Evolutionary conservation across 495 filamentous ascomycete species (phyloP).

Genomic region (Astrocystis sublimbata): DNA sequence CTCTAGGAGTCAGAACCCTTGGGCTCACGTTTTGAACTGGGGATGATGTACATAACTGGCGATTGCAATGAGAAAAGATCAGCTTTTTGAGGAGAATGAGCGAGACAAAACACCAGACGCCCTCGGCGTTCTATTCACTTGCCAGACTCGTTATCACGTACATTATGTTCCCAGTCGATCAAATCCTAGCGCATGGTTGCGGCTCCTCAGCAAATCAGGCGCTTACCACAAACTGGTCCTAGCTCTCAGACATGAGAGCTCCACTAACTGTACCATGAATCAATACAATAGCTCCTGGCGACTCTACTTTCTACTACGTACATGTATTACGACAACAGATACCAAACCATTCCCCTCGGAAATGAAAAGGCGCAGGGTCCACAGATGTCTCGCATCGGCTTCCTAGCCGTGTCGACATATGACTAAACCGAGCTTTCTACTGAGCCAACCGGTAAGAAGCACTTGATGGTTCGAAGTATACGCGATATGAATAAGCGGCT

Average conservation of each 20-base stretch:
- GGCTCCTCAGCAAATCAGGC: background rate
- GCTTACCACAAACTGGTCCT: background rate
- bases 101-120: too few relatives aligned
- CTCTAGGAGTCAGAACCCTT: background rate
- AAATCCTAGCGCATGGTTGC: too few relatives aligned
- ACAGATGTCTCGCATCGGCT: conserved; percentile 10
- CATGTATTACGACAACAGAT: conserved; percentile 1
- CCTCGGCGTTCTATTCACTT: too few relatives aligned
- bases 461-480: background rate
- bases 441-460: too few relatives aligned
- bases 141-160: background rate
- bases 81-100: too few relatives aligned
- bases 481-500: background rate
- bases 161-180: too few relatives aligned
- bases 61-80: background rate
- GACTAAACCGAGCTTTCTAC: background rate
- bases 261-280: too few relatives aligned
- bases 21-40: background rate
- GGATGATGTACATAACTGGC: background rate
- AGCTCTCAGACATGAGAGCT: background rate
- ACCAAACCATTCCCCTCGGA: conserved; percentile 9
- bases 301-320: too few relatives aligned
- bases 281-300: too few relatives aligned
- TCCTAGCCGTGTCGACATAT: background rate
- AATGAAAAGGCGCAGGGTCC: conserved; percentile 15